phyloP scores from a whole-genome alignment of 129 eudicot genomes.

The Escallonia rubra region DNA sequence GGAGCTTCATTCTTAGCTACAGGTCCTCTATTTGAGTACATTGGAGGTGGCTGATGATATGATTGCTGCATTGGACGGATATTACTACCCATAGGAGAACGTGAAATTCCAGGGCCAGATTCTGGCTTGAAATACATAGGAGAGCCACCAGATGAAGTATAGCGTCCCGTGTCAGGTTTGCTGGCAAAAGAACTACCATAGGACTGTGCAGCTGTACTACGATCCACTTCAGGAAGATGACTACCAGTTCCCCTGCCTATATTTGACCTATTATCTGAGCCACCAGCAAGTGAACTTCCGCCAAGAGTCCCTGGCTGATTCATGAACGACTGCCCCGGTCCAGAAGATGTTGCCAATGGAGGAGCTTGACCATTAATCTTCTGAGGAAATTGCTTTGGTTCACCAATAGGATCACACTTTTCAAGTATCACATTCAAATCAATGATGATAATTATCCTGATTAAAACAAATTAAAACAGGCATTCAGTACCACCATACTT shows the following conservation, averaged over 20 bases:
- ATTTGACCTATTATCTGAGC: conserved; percentile 32
- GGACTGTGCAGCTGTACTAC: conserved; percentile 24
- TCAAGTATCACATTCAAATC: conserved; percentile 43
- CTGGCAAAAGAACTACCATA: conserved; percentile 30
- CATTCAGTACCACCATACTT: conserved; percentile 5
- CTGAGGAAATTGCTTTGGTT: conserved; percentile 40
- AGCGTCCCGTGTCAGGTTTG: conserved; percentile 30
- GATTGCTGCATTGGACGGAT: conserved; percentile 41
- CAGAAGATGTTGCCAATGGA: conserved; percentile 30
- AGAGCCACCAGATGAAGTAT: conserved; percentile 23
- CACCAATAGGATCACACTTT: conserved; percentile 61
- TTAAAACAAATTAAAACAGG: conserved; percentile 6
- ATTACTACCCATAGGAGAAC: conserved; percentile 25
- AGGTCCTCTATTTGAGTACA: conserved; percentile 76
- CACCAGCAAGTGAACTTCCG: conserved; percentile 17
- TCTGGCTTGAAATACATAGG: conserved; percentile 27
- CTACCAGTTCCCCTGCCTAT: conserved; percentile 21
- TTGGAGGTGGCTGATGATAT: conserved; percentile 58
- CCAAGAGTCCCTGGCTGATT: conserved; percentile 29
- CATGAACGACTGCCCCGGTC: conserved; percentile 31
- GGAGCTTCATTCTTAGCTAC: conserved; percentile 72
- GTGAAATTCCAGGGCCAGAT: conserved; percentile 32
- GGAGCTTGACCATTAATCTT: conserved; percentile 23
- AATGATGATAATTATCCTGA: conserved; percentile 69
- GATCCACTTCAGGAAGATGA: conserved; percentile 32